Conservation (phyloP, 768 basidiomycete genomes). For the Tulasnella sp. region DNA sequence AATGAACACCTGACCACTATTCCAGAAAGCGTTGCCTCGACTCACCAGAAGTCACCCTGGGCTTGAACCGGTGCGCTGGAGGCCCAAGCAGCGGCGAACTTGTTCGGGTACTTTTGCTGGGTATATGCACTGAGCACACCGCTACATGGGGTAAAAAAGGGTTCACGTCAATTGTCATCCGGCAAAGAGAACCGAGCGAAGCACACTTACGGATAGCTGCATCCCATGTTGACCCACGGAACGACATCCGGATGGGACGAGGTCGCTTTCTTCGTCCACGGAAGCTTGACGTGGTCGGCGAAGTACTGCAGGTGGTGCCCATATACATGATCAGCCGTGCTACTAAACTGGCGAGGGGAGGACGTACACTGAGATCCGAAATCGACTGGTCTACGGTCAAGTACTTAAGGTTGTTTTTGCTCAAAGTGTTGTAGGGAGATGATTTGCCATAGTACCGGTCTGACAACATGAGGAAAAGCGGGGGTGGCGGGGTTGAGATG, state of each 20-base stretch:
- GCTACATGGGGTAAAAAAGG: background rate
- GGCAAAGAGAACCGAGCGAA: background rate
- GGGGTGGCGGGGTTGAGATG: no score
- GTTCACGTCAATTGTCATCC: background rate
- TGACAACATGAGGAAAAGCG: background rate
- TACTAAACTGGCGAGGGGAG: no score
- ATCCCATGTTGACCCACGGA: conserved; percentile 8
- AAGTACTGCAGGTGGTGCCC: background rate
- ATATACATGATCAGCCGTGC: background rate
- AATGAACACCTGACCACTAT: background rate
- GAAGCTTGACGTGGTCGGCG: background rate
- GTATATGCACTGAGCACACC: background rate
- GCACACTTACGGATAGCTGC: conserved; percentile 1
- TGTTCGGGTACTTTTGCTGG: background rate
- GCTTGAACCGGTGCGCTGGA: conserved; percentile 4
- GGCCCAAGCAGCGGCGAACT: conserved; percentile 6
- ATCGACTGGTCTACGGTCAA: conserved; percentile 10
- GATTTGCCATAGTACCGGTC: conserved; percentile 6
- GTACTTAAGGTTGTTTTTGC: background rate
- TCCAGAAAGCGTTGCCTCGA: background rate
- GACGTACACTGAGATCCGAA: background rate
- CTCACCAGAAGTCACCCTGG: background rate
- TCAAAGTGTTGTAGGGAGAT: background rate
- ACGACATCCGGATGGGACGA: background rate
- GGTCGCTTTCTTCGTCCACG: background rate